A percentile compares a stretch with the other conserved stretches of the same genome.
Evolutionary conservation across 106 monocot genomes (phyloP).

Genomic region (Agapanthus africanus): DNA sequence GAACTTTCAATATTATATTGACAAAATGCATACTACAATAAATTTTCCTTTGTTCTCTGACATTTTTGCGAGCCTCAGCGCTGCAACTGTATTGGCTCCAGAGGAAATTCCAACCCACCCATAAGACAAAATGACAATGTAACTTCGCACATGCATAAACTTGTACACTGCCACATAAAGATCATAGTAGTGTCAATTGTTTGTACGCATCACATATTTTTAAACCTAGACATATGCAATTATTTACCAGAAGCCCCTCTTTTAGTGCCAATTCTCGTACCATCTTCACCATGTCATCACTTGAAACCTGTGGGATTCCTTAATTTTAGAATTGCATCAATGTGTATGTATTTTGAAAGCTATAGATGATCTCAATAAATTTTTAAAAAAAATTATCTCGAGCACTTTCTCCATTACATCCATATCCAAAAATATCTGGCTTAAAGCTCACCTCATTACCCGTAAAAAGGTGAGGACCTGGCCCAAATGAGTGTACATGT

Average conservation of each 20-base stretch:
- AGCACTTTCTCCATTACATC: neutral
- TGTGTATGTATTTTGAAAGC: too few relatives aligned
- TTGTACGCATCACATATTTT: too few relatives aligned
- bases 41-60: slow-evolving; percentile 97
- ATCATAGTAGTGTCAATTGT: too few relatives aligned
- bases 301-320: slow-evolving; percentile 81
- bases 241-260: slow-evolving; percentile 80
- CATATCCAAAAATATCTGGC: neutral
- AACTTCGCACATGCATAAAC: too few relatives aligned
- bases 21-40: slow-evolving; percentile 84
- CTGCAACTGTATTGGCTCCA: slow-evolving; percentile 90
- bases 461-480: neutral
- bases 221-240: too few relatives aligned
- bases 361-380: too few relatives aligned
- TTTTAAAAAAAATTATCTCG: neutral
- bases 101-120: slow-evolving; percentile 81
- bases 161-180: too few relatives aligned
- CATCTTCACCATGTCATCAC: slow-evolving; percentile 96
- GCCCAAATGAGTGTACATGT: too few relatives aligned
- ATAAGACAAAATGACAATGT: too few relatives aligned
- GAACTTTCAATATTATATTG: too few relatives aligned
- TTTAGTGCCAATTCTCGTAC: slow-evolving; percentile 74
- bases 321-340: too few relatives aligned
- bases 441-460: neutral
- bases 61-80: slow-evolving; percentile 69